These are phyloP conservation scores for Didymella arachidicola DNA, from an alignment of 2,329 filamentous ascomycete species.

Conservation along the genomic window DNA sequence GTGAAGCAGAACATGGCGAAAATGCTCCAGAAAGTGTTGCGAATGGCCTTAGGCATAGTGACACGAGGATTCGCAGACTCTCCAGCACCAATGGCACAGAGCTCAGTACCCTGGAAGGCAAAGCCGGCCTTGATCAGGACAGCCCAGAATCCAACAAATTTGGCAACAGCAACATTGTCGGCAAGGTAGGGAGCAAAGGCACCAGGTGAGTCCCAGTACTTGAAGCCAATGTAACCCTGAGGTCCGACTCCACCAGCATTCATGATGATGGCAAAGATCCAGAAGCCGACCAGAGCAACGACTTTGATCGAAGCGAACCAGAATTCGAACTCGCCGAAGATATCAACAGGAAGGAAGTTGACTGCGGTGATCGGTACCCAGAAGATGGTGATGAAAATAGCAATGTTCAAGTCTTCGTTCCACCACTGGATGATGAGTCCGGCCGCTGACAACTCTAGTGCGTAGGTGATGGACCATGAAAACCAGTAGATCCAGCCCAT, in stretches of 20 bases:
- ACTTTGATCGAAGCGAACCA: constrained; percentile 82
- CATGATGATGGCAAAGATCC: constrained; percentile 78
- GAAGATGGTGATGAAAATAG: constrained; percentile 77
- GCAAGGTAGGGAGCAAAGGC: constrained; percentile 70
- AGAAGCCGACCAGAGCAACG: constrained; percentile 75
- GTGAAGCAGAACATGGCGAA: constrained; percentile 69
- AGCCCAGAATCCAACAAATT: constrained; percentile 74
- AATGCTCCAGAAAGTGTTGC: constrained; percentile 78
- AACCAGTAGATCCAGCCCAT: constrained; percentile 90
- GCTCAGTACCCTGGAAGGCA: constrained; percentile 75
- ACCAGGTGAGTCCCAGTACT: constrained; percentile 73
- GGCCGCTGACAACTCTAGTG: constrained; percentile 75
- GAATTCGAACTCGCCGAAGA: constrained; percentile 81
- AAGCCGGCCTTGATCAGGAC: constrained; percentile 74
- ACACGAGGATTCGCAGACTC: constrained; percentile 77
- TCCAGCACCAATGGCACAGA: constrained; percentile 79
- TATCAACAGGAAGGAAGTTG: constrained; percentile 75
- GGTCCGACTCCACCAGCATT: constrained; percentile 71
- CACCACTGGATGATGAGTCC: constrained; percentile 81
- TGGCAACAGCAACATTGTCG: constrained; percentile 63
- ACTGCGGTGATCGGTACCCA: constrained; percentile 72
- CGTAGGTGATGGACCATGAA: constrained; percentile 75
- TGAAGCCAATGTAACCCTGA: constrained; percentile 76
- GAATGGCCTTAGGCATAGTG: constrained; percentile 75
- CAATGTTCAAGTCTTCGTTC: constrained; percentile 68